These are phyloP conservation scores for Candida multigemmis DNA, from an alignment of 805 yeast species.

Conservation along the genomic window DNA sequence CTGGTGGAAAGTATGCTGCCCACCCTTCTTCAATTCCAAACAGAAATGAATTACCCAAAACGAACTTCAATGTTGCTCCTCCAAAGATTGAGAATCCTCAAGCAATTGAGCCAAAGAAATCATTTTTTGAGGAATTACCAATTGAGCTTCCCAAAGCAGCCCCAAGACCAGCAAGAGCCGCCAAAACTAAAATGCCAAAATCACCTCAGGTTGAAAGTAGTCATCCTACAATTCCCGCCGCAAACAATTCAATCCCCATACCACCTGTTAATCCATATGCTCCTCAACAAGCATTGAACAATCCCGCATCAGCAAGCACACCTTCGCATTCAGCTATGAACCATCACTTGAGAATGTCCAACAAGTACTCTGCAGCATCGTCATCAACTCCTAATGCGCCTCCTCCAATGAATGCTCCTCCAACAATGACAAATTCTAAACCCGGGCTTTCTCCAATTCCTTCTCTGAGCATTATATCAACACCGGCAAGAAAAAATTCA, in stretches of 20 bases:
- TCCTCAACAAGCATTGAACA: conserved; percentile 2
- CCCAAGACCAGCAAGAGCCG: conserved; percentile 21
- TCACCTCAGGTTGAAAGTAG: conserved; percentile 12
- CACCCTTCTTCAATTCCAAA: conserved; percentile 7
- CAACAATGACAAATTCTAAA: conserved; percentile 4
- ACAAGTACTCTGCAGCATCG: conserved; percentile 1
- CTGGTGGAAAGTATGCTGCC: conserved; percentile 8
- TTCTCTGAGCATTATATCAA: too few species aligned
- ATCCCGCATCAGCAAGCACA: conserved; percentile 1
- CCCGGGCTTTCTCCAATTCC: too few species aligned
- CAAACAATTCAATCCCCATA: conserved; percentile 6
- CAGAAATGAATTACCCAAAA: neutral
- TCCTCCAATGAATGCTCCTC: conserved; percentile 4
- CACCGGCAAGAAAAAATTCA: too few species aligned
- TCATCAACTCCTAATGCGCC: conserved; percentile 1
- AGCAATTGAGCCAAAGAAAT: conserved; percentile 11
- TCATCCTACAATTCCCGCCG: conserved; percentile 5
- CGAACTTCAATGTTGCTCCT: conserved; percentile 1
- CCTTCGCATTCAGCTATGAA: neutral
- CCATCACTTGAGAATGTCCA: neutral
- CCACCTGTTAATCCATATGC: conserved; percentile 21
- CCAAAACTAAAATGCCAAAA: conserved; percentile 5
- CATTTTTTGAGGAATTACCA: conserved; percentile 57
- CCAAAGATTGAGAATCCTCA: conserved; percentile 5
- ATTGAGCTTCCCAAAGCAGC: conserved; percentile 19